phyloP scores from a whole-genome alignment of 2,329 filamentous ascomycete species.

The Teratosphaeria nubilosa region DNA sequence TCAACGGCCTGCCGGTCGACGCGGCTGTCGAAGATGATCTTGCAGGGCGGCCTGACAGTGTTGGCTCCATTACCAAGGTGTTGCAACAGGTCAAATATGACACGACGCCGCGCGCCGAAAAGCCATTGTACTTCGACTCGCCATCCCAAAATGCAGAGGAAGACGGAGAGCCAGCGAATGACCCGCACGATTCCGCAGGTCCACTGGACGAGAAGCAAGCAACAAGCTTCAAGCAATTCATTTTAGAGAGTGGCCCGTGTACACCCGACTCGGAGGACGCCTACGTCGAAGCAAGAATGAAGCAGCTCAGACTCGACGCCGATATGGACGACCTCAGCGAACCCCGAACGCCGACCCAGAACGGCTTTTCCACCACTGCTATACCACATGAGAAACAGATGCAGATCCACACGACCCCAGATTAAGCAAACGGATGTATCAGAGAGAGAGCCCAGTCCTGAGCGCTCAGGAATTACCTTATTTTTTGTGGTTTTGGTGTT shows the following conservation, averaged over 20 bases:
- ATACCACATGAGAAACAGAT: not conserved
- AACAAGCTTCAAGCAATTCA: constrained; percentile 19
- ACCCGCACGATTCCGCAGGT: constrained; percentile 1
- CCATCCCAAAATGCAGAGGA: not conserved
- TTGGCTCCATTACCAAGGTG: constrained; percentile 31
- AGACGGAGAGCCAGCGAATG: not conserved
- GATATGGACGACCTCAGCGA: constrained; percentile 10
- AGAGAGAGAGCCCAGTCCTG: not conserved
- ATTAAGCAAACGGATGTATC: not conserved
- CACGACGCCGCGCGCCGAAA: constrained; percentile 34
- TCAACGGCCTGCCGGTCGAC: constrained; percentile 32
- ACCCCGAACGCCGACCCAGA: constrained; percentile 14
- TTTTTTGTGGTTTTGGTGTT: not conserved
- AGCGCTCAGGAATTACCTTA: not conserved
- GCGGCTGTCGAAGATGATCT: constrained; percentile 38
- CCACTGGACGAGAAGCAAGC: constrained; percentile 8
- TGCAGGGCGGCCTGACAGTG: constrained; percentile 33
- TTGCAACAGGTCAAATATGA: constrained; percentile 36
- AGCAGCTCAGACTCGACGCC: constrained; percentile 8
- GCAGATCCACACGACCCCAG: not conserved
- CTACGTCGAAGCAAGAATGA: constrained; percentile 6
- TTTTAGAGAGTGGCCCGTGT: constrained; percentile 11
- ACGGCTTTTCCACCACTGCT: not conserved
- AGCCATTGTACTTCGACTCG: constrained; percentile 25
- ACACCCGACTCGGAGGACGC: constrained; percentile 5